These are phyloP conservation scores for Fraxinus cuspidata DNA, from an alignment of 257 asterid genomes.

Conservation along the genomic window DNA sequence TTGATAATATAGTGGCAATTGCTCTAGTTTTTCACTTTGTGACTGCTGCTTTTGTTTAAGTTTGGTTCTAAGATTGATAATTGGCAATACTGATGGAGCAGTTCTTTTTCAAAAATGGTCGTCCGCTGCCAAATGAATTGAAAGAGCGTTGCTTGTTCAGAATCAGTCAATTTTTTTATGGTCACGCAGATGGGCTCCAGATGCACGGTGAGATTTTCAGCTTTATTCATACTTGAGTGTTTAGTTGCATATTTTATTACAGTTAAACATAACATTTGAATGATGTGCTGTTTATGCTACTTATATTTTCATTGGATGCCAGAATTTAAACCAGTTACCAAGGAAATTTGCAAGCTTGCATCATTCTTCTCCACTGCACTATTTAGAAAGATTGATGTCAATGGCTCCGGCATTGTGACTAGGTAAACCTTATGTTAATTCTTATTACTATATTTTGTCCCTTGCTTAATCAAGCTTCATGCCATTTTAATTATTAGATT, in stretches of 20 bases:
- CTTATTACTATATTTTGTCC: neutral
- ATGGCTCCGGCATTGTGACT: conserved; percentile 69
- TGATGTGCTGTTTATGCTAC: neutral
- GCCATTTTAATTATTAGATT: neutral
- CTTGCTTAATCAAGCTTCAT: conserved; percentile 14
- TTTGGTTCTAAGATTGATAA: conserved; percentile 17
- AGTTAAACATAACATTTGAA: neutral
- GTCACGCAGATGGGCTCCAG: conserved; percentile 87
- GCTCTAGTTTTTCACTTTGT: conserved; percentile 11
- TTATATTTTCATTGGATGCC: conserved; percentile 35
- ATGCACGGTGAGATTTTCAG: conserved; percentile 68
- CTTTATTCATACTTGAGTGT: conserved; percentile 5
- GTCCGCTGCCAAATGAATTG: conserved; percentile 88
- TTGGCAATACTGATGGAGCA: conserved; percentile 38
- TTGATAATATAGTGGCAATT: conserved; percentile 14
- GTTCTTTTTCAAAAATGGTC: conserved; percentile 94
- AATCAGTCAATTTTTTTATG: conserved; percentile 93
- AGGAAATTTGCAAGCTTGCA: conserved; percentile 98
- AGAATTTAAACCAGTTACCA: conserved; percentile 92
- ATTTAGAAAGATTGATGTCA: conserved; percentile 80
- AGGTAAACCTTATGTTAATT: conserved; percentile 47
- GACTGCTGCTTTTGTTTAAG: conserved; percentile 15
- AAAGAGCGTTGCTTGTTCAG: conserved; percentile 92
- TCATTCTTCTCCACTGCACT: conserved; percentile 88
- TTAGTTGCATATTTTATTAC: conserved; percentile 19